Evolutionary conservation across 768 basidiomycete species (phyloP), one percentile per base, ranked within the genome.

Genomic region (Suillus lakei): DNA sequence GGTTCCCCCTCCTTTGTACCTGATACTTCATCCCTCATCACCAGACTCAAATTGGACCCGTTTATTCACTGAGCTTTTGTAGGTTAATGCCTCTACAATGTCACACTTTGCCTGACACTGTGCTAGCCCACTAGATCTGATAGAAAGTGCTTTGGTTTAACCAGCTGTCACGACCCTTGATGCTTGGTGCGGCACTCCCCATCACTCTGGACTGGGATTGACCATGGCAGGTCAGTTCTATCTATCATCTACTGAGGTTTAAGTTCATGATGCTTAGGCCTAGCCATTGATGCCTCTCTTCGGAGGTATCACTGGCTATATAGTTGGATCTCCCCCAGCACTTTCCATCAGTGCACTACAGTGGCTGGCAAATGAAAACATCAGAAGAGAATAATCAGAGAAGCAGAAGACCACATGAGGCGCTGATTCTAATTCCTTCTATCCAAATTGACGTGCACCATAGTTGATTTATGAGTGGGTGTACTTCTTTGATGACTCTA

Each of bases 121-220:
- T 60, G 41, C 59, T 68, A 90, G 88, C 43, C 77, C 80, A 23
- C 85, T 82, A 67, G 89, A 86, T n/a, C 82, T 88, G 4, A 72
- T 92, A 32, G 97, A 98, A 75, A 82, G 90, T 61, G 87, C 88
- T 0, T 75, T 97, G 28, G 85, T 96, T 21, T 95, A 93, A 70
- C 93, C 97, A 18, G 85, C 86, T 13, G 71, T 91, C 30, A 93
- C 93, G 46, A 81, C 92, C 50, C 34, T 89, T 23, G 97, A 96
- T 5, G 83, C 85, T 51, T 98, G 95, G 96, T 39, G 85, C 16
- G 96, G 87, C 85, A 12, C 82, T 96, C 54, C 93, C 95, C 2
- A 90, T 96, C 54, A 92, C 94, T 0, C 86, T 99, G 21, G 97
- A 99, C 78, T 99, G 97, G 97, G 96, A 96, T 73, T 85, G 95